Evolutionary conservation across 306 rosid genomes (phyloP).

Genomic region (Spatholobus suberectus): DNA sequence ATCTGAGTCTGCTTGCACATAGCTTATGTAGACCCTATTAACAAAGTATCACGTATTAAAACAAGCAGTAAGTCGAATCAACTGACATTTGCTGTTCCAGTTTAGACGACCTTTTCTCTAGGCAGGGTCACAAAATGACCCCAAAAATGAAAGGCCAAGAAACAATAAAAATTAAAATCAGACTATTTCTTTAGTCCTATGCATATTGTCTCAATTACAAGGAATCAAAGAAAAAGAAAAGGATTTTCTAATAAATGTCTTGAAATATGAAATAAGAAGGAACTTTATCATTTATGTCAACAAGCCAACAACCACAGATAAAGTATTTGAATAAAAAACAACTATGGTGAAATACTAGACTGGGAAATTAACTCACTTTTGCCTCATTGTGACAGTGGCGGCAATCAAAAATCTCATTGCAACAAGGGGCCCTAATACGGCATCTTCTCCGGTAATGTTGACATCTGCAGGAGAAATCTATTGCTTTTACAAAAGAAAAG

Average conservation of each 20-base stretch:
- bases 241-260: background rate
- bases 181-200: background rate
- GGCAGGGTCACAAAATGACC: background rate
- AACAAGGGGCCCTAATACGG: slow-evolving; percentile 85
- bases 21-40: background rate
- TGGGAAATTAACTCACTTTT: slow-evolving; percentile 53
- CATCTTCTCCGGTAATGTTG: slow-evolving; percentile 78
- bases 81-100: background rate
- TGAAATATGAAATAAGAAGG: slow-evolving; percentile 12
- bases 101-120: background rate
- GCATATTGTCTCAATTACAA: background rate
- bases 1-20: background rate
- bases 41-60: background rate
- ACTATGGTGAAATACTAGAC: background rate
- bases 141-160: background rate
- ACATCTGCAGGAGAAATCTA: slow-evolving; percentile 59
- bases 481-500: background rate
- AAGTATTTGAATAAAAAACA: background rate
- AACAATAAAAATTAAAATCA: background rate
- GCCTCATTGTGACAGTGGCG: slow-evolving; percentile 84
- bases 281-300: slow-evolving; percentile 3
- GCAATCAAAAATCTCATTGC: slow-evolving; percentile 81
- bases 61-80: background rate
- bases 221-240: background rate
- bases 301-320: background rate